Evolutionary conservation across 371 early-diverging fungal genomes (phyloP).

Genomic region (Capillidium heterosporum): DNA sequence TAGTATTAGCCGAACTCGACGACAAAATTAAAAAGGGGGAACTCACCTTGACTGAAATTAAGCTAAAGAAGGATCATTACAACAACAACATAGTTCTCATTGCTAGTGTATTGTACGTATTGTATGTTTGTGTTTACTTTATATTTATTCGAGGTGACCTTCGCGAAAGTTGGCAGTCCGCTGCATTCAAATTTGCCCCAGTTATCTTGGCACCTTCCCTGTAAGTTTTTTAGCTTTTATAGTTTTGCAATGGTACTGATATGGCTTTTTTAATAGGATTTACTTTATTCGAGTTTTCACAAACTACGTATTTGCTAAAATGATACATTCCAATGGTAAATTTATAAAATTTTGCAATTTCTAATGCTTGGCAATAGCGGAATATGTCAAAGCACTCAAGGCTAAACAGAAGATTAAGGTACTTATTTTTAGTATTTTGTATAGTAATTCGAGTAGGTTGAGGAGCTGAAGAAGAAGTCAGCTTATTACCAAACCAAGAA

Average conservation of each 20-base stretch:
- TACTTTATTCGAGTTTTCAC: background rate
- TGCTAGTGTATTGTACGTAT: background rate
- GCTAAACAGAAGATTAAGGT: constrained; percentile 1
- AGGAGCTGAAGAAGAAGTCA: constrained; percentile 76
- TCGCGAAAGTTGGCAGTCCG: background rate
- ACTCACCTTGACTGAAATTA: background rate
- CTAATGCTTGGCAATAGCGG: background rate
- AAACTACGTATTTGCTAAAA: background rate
- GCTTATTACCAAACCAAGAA: constrained; percentile 74
- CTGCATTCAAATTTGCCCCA: background rate
- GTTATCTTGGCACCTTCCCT: background rate
- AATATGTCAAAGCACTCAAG: background rate
- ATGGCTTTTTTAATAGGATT: background rate
- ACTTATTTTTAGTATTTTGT: background rate
- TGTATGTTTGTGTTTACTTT: constrained; percentile 1
- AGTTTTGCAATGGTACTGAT: background rate
- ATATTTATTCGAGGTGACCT: background rate
- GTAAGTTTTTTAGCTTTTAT: constrained; percentile 1
- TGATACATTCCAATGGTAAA: background rate
- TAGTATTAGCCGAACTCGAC: background rate
- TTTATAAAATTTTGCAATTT: background rate
- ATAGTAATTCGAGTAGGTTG: constrained; percentile 22
- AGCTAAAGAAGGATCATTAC: background rate
- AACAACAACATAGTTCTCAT: background rate
- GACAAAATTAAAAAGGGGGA: constrained; percentile 1